phyloP scores from a whole-genome alignment of 1,284 basidiomycete genomes.

The Coniferiporia weirii region DNA sequence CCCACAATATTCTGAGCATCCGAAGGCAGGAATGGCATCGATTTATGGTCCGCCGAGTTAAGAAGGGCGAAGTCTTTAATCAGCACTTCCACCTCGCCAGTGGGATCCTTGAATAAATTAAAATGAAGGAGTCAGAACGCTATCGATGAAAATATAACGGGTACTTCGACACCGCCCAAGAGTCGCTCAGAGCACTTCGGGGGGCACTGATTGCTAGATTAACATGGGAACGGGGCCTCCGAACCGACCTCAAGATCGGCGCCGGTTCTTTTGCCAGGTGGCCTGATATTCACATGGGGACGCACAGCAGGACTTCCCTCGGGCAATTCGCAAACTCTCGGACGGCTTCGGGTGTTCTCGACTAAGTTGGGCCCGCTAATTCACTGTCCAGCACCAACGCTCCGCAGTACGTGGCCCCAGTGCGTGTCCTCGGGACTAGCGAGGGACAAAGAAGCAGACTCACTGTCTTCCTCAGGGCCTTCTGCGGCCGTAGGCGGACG shows the following conservation, averaged over 20 bases:
- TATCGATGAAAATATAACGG: neutral
- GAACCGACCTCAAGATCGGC: conserved; percentile 15
- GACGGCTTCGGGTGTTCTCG: neutral
- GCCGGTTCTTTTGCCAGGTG: conserved; percentile 1
- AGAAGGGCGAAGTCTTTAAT: conserved; percentile 69
- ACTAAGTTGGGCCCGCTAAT: neutral
- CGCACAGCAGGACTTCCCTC: conserved; percentile 10
- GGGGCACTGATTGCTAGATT: conserved; percentile 5
- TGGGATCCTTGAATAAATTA: conserved; percentile 39
- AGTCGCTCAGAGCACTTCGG: neutral
- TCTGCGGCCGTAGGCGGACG: conserved; percentile 59
- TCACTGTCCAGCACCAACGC: neutral
- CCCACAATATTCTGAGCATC: conserved; percentile 68
- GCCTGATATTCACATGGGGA: conserved; percentile 1
- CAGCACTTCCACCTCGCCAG: conserved; percentile 77
- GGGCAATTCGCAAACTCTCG: conserved; percentile 11
- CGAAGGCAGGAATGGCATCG: conserved; percentile 79
- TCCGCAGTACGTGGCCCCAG: conserved; percentile 4
- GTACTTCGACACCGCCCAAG: neutral
- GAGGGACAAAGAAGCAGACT: conserved; percentile 16
- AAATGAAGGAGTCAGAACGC: neutral
- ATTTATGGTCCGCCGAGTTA: conserved; percentile 61
- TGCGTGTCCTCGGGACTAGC: conserved; percentile 3
- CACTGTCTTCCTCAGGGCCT: conserved; percentile 44
- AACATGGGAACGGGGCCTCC: conserved; percentile 6